These are phyloP conservation scores for Pseudocercospora cruenta DNA, from an alignment of 2,329 filamentous ascomycete species.

Conservation along the genomic window DNA sequence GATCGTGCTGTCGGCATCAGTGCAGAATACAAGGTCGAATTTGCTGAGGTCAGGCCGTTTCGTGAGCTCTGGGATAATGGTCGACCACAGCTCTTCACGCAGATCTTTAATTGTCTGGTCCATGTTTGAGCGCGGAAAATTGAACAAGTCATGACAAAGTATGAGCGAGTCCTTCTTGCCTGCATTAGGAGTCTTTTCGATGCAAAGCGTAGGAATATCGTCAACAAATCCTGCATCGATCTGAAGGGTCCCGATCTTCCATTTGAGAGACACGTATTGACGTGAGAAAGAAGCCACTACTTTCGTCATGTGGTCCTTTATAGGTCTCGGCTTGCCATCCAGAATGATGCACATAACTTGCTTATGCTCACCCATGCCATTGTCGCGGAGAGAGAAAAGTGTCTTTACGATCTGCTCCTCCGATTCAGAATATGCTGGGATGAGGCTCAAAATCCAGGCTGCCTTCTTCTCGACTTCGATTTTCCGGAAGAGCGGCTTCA, in stretches of 20 bases:
- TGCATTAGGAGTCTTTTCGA: slow-evolving; percentile 30
- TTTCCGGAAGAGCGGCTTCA: slow-evolving; percentile 20
- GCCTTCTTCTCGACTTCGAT: slow-evolving; percentile 15
- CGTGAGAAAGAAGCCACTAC: slow-evolving; percentile 25
- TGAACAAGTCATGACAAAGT: slow-evolving; percentile 33
- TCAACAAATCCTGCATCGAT: slow-evolving; percentile 33
- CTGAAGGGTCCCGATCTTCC: slow-evolving; percentile 25
- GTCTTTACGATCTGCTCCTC: slow-evolving; percentile 34
- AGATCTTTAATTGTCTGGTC: slow-evolving; percentile 23
- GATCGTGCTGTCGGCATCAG: slow-evolving; percentile 31
- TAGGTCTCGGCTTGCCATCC: slow-evolving; percentile 28
- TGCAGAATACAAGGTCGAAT: slow-evolving; percentile 33
- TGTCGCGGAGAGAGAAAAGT: slow-evolving; percentile 29
- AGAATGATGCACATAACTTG: slow-evolving; percentile 33
- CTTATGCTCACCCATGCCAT: slow-evolving; percentile 28
- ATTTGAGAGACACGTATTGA: slow-evolving; percentile 28
- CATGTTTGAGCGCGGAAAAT: slow-evolving; percentile 26
- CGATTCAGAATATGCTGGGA: slow-evolving; percentile 31
- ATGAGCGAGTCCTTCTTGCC: slow-evolving; percentile 34
- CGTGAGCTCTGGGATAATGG: slow-evolving; percentile 26
- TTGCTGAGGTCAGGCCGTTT: slow-evolving; percentile 19
- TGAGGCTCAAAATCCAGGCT: slow-evolving; percentile 31
- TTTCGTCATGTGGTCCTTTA: slow-evolving; percentile 28
- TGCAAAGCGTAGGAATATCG: slow-evolving; percentile 31
- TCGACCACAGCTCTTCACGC: slow-evolving; percentile 28